Base-by-base conservation (phyloP, 1,284 basidiomycete species). In the Boletellus dicymbophilus region DNA sequence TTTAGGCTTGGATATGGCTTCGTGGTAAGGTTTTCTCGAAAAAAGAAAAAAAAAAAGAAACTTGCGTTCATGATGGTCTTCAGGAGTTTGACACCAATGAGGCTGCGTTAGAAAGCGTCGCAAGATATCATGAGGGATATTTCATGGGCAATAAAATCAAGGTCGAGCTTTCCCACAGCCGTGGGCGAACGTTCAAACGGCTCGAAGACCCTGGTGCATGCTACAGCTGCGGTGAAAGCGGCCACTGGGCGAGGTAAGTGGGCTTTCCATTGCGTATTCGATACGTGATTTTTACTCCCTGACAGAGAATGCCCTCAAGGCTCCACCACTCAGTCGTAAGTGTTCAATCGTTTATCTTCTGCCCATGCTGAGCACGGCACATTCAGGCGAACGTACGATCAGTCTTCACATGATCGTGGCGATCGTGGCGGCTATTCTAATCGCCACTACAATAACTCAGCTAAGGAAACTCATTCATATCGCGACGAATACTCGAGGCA, bases 141-240 rank as follows among this genome's bases (percentile, higher is more conserved):
- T 93, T 93, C 65, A 90, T 93, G 88, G 90, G 90, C 37, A 91
- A 90, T 67, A 90, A 90, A 72, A 91, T 93, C 51, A 83, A 86
- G 16, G 90, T 93, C 13, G 90, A 93, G 65, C 69, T 87, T 16
- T 92, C 90, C 37, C 87, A 85, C 67, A 88, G 89, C 18, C 89
- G 90, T 48, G 85, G 88, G 21, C 77, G 87, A 54, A 84, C 84
- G n/a, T 84, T 85, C 11, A 90, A 89, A 63, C 86, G 83, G 55
- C 72, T 78, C 22, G 83, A 84, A 22, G 90, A 91, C 51, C 88
- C 90, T 25, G 88, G 89, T 11, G 86, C 89, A 45, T 93, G 90
- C 63, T 93, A 92, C 72, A 90, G 82, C 58, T 93, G 90, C 52
- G 90, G 88, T 20, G 78, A 85, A 60, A 76, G 80, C 68, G 90